These are phyloP conservation scores for Mycena rebaudengoi DNA, from an alignment of 768 basidiomycete species.

Conservation along the genomic window DNA sequence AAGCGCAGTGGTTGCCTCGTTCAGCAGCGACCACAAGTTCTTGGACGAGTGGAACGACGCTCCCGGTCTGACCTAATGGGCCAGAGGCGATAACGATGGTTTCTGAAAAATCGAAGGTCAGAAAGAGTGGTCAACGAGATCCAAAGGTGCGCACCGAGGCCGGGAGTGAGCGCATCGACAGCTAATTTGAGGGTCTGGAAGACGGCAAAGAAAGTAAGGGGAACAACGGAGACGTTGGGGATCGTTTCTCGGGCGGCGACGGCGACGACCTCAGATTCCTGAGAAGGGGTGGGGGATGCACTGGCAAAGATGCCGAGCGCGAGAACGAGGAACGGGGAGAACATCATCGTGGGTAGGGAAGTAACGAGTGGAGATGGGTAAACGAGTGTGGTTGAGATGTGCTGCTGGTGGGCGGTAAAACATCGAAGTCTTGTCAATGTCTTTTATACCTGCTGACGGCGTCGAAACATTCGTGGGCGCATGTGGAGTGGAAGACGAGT, in stretches of 20 bases:
- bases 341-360: too few relatives aligned
- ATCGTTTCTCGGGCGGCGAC: not conserved
- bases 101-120: not conserved
- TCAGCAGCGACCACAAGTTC: constrained; percentile 1
- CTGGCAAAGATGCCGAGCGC: not conserved
- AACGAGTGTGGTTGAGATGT: too few relatives aligned
- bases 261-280: not conserved
- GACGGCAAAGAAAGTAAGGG: constrained; percentile 10
- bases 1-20: constrained; percentile 4
- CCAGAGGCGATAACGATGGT: not conserved
- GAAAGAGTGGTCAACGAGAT: too few relatives aligned
- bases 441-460: too few relatives aligned
- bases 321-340: not conserved
- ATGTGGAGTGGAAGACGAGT: too few relatives aligned
- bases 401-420: too few relatives aligned
- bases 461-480: too few relatives aligned
- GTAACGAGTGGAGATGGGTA: too few relatives aligned
- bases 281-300: not conserved
- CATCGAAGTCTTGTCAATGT: too few relatives aligned
- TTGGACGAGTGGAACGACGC: not conserved
- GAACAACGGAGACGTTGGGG: constrained; percentile 6
- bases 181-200: constrained; percentile 9
- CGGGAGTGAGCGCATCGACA: not conserved
- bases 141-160: not conserved
- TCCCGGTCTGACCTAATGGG: not conserved